phyloP scores from a whole-genome alignment of 768 basidiomycete genomes.

The Tulasnella sp. region DNA sequence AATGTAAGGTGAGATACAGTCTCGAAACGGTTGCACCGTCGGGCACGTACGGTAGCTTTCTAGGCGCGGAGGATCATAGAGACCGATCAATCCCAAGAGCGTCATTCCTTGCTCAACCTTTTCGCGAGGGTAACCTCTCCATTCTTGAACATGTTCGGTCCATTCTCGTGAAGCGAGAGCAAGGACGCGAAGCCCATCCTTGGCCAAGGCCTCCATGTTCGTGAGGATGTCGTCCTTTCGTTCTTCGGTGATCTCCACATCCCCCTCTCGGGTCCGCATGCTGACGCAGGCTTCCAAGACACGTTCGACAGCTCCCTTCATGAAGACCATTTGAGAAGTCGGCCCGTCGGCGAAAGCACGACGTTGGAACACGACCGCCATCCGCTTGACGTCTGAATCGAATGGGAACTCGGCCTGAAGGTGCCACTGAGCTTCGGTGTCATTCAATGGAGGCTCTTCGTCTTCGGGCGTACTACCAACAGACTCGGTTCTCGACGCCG shows the following conservation, averaged over 20 bases:
- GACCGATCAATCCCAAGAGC: conserved; percentile 52
- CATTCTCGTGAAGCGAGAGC: conserved; percentile 46
- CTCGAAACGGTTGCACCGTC: no score
- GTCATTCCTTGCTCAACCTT: conserved; percentile 41
- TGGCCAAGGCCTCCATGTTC: conserved; percentile 52
- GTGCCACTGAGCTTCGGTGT: conserved; percentile 29
- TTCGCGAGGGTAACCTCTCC: conserved; percentile 22
- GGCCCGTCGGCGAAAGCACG: conserved; percentile 2
- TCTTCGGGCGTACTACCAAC: not conserved
- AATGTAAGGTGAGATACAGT: conserved; percentile 60
- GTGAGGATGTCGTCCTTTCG: conserved; percentile 10
- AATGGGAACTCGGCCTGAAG: conserved; percentile 47
- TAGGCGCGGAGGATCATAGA: conserved; percentile 65
- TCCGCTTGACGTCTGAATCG: conserved; percentile 51
- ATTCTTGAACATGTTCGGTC: not conserved
- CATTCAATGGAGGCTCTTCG: conserved; percentile 8
- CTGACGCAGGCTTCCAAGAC: conserved; percentile 65
- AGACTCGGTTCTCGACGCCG: not conserved
- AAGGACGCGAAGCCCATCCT: conserved; percentile 61
- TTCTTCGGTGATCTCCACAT: conserved; percentile 54
- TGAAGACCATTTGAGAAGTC: conserved; percentile 45
- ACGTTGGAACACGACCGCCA: conserved; percentile 42
- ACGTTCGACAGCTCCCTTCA: conserved; percentile 73
- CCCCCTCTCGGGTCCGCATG: conserved; percentile 57
- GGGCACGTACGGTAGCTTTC: conserved; percentile 44